Percentiles rank a stretch among this genome's conserved stretches.
These are phyloP conservation scores for Xylaria longipes DNA, from an alignment of 495 filamentous ascomycete genomes.

Conservation along the genomic window DNA sequence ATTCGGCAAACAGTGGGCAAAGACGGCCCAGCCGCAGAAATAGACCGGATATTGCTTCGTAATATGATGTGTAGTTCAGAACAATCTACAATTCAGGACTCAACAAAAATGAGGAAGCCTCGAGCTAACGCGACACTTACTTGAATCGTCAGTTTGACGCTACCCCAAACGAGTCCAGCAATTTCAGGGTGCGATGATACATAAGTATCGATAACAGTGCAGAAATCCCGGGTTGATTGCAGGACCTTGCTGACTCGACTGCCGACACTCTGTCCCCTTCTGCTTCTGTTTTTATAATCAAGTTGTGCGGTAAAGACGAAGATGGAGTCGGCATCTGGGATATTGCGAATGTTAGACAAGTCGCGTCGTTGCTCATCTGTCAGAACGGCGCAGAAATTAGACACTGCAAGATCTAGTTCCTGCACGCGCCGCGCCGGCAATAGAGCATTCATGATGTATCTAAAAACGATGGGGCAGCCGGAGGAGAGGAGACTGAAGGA, in stretches of 20 bases:
- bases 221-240: constrained; percentile 26
- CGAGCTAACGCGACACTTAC: constrained; percentile 29
- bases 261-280: neutral
- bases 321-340: neutral
- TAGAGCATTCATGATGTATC: no score
- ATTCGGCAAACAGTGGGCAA: neutral
- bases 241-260: neutral
- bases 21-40: neutral
- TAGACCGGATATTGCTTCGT: neutral
- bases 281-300: neutral
- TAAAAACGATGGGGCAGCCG: no score
- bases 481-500: no score
- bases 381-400: neutral
- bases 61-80: neutral
- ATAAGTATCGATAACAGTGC: constrained; percentile 41
- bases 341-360: neutral
- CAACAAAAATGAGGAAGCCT: neutral
- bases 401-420: neutral
- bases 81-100: neutral
- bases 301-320: neutral
- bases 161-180: constrained; percentile 50
- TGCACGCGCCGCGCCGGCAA: no score
- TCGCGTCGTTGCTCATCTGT: neutral
- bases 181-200: constrained; percentile 43
- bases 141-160: constrained; percentile 32